Base-by-base conservation (phyloP, 805 yeast species). In the Wickerhamomyces chaumierensis region DNA sequence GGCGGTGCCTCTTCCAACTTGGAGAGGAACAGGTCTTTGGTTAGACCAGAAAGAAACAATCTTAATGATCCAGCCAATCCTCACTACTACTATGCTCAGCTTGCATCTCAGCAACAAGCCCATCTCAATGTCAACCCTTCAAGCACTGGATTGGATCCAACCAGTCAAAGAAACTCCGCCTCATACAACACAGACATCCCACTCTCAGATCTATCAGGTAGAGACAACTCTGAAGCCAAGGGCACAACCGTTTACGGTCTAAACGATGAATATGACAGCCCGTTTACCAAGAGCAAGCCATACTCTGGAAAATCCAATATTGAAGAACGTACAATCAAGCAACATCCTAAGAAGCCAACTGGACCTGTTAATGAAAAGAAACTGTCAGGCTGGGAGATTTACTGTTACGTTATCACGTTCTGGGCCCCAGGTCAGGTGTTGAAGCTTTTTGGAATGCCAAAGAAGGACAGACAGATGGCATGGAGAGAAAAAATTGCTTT, bases 401-500 rank as follows among this genome's bases (percentile, higher is more conserved):
- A 86, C 61, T 87, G 96, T 56, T 75, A 76, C 47, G 49, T 72
- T 8, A 62, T 92, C 28, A 88, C 98, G 0, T 86, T 86, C 57
- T 90, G 96, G 92, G 94, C 94, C 3, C 95, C 96, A 1, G 73
- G 81, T 3, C 79, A 87, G 0, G 45, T 86, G 27, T 61, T 87
- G 50, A 63, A 63, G 34, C 57, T 83, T 34, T 81, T 75, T 59
- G 97, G 97, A 3, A 70, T 90, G 71, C 71, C 72, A 27, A 76
- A 81, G 17, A 75, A 76, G 48, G 88, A 78, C 34, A 75, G 95
- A 42, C 96, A 88, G 56, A 75, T 77, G 66, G 97, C 97, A 0
- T 92, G 98, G 98, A 73, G 98, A 53, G 98, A 92, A 54, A 90
- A 90, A 55, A 81, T 88, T 39, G 97, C 86, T 2, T 67, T 92